phyloP scores from a whole-genome alignment of 768 basidiomycete genomes.

The Serendipita sp. region DNA sequence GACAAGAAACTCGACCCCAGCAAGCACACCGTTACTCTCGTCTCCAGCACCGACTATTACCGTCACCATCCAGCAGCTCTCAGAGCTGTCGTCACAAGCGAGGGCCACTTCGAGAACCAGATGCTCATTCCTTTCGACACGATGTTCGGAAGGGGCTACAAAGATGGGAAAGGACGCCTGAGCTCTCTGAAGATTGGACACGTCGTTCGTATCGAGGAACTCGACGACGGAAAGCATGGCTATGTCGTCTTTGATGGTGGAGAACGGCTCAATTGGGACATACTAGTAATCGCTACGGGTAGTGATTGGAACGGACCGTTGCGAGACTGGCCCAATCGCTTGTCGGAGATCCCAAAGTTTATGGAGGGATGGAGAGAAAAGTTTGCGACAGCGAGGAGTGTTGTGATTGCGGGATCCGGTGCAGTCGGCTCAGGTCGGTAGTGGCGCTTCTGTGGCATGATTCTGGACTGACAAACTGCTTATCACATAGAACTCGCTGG shows the following conservation, averaged over 20 bases:
- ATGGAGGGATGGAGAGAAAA: slow-evolving; percentile 11
- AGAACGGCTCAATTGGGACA: slow-evolving; percentile 17
- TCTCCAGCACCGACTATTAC: slow-evolving; percentile 36
- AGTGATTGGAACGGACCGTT: not conserved
- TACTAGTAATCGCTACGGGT: slow-evolving; percentile 6
- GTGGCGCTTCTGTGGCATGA: too few relatives aligned
- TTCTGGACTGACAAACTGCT: too few relatives aligned
- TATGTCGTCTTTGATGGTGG: slow-evolving; percentile 37
- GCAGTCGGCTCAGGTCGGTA: slow-evolving; percentile 10
- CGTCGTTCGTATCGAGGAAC: not conserved
- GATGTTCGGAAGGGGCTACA: slow-evolving; percentile 25
- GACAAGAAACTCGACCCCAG: not conserved
- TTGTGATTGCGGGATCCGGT: slow-evolving; percentile 14
- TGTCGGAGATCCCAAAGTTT: not conserved
- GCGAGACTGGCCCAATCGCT: not conserved
- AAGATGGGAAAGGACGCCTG: slow-evolving; percentile 18
- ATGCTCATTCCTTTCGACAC: slow-evolving; percentile 38
- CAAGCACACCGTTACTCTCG: slow-evolving; percentile 29
- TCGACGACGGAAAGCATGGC: slow-evolving; percentile 21
- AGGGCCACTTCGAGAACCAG: slow-evolving; percentile 29
- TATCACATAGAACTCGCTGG: slow-evolving; percentile 11
- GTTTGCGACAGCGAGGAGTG: slow-evolving; percentile 10
- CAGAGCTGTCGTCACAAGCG: slow-evolving; percentile 36
- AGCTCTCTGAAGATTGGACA: slow-evolving; percentile 21
- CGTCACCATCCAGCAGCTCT: slow-evolving; percentile 35